Evolutionary conservation across 148 eudicot genomes (phyloP).

Genomic region (Silene latifolia): DNA sequence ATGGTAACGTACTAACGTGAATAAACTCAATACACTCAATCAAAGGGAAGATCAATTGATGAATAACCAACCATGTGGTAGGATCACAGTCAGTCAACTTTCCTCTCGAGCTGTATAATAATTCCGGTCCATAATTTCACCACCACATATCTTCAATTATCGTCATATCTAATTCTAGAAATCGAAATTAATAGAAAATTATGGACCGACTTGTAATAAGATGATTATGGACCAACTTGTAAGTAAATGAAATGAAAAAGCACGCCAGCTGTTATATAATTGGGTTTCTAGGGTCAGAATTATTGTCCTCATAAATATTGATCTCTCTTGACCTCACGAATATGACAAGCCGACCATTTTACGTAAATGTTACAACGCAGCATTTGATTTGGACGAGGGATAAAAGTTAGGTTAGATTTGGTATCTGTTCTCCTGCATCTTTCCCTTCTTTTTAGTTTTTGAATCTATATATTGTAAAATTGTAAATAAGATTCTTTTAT

Average conservation of each 20-base stretch:
- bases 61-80: not conserved
- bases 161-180: not conserved
- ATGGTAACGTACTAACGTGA: too few species aligned
- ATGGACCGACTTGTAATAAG: not conserved
- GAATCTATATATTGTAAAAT: not conserved
- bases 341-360: conserved; percentile 10
- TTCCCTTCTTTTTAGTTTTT: not conserved
- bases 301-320: not conserved
- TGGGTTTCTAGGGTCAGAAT: not conserved
- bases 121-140: not conserved
- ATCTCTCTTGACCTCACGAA: not conserved
- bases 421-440: not conserved
- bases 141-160: not conserved
- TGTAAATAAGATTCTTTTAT: not conserved
- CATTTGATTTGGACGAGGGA: not conserved
- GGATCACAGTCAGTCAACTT: not conserved
- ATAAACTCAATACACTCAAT: not conserved
- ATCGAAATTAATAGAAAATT: not conserved
- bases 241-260: not conserved
- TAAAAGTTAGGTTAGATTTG: not conserved
- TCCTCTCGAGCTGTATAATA: not conserved
- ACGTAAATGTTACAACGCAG: not conserved
- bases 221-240: not conserved
- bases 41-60: not conserved
- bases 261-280: not conserved